These are phyloP conservation scores for Wickerhamiella australiensis DNA, from an alignment of 805 yeast species.

Conservation along the genomic window DNA sequence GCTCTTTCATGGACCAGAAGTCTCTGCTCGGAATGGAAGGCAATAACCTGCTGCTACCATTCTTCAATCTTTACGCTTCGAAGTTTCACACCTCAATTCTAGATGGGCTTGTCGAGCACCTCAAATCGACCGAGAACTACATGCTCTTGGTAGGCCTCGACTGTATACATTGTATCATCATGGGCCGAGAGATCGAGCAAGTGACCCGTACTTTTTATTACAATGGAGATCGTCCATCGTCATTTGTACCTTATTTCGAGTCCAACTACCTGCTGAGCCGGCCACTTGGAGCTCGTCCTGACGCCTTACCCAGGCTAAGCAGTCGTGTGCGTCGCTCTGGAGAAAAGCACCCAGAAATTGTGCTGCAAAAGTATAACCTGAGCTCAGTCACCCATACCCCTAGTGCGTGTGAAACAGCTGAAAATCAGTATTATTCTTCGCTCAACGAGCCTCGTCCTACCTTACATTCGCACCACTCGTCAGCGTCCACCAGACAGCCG, in stretches of 20 bases:
- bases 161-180: background rate
- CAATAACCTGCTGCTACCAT: background rate
- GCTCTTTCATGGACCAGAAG: background rate
- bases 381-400: background rate
- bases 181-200: background rate
- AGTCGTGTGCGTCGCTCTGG: background rate
- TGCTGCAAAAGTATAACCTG: background rate
- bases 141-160: constrained; percentile 65
- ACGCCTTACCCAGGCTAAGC: background rate
- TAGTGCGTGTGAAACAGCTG: background rate
- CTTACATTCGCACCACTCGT: background rate
- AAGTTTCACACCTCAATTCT: constrained; percentile 30
- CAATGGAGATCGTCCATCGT: background rate
- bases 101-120: constrained; percentile 46
- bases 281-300: background rate
- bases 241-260: constrained; percentile 1
- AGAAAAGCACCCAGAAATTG: background rate
- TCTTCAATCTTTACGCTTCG: background rate
- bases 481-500: background rate
- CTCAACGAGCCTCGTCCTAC: background rate
- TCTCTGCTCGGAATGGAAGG: background rate
- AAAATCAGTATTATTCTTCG: background rate
- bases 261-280: background rate
- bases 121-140: constrained; percentile 50
- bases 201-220: background rate